Evolutionary conservation across 352 stramenopile species (phyloP), one percentile per base, ranked within the genome.

Genomic region (Globisporangium middletonii): DNA sequence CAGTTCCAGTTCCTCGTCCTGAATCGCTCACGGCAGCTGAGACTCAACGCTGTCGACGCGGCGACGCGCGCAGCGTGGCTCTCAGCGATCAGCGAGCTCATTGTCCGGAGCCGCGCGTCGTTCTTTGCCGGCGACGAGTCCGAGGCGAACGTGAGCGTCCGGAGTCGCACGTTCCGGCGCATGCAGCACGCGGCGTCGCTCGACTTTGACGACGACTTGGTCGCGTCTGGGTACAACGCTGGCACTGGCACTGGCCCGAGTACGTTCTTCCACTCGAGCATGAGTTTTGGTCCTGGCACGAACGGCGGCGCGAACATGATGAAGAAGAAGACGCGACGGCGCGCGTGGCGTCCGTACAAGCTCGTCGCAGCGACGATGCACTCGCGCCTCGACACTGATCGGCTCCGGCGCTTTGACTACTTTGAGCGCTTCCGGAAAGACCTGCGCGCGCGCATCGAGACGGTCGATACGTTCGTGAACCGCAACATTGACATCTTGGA

Each of bases 1-100:
- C 83, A 95, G 60, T 91, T 89, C 57, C 83, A 88, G 63, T 95
- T 95, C 44, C 79, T 86, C 12, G 67, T 95, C 28, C 83, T 89
- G 33, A 87, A 89, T 53, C 77, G 78, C 38, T 73, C 85, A 13
- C 81, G 73, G 15, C 83, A 77, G 26, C 49, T 92, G 12, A 68
- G 81, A 4, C 62, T 95, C 9, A 95, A 95, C 55, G 85, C 85
- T 0, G 73, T 90, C 8, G 82, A 89, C 54, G 69, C 61, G 1
- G 72, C 59, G 8, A 84, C 71, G 8, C 77, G 84, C 5, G 67
- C 73, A 7, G 60, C 72, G 0, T 95, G 85, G 85, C 66, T 95
- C 4, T 83, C 77, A 8, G 83, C 85, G 3, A 73, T 95, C 3
- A 92, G 76, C 59, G 78, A 89, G 52, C 68, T 95, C 50, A 92